phyloP scores from a whole-genome alignment of 495 filamentous ascomycete species.

The Cladorrhinum samala region DNA sequence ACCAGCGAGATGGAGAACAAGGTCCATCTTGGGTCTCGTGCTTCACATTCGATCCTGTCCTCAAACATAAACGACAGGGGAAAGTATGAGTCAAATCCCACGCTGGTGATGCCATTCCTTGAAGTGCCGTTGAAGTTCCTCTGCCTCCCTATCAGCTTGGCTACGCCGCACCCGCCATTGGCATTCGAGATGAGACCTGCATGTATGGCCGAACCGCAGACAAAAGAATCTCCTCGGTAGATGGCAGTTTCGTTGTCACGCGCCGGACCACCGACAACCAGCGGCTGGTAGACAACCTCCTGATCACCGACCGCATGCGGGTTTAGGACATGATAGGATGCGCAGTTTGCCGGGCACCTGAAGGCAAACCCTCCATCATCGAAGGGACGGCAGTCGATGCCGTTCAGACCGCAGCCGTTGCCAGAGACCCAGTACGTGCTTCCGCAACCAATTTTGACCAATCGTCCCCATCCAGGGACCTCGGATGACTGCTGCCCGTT shows the following conservation, averaged over 20 bases:
- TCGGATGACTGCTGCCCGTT: conserved; percentile 56
- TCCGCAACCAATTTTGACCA: conserved; percentile 62
- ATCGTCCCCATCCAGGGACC: conserved; percentile 62
- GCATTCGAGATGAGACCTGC: conserved; percentile 61
- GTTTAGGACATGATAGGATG: conserved; percentile 57
- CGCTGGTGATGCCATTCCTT: conserved; percentile 15
- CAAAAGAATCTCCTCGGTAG: conserved; percentile 78
- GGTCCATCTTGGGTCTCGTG: conserved; percentile 22
- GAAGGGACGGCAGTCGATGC: conserved; percentile 77
- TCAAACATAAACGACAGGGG: conserved; percentile 68
- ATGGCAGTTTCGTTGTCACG: conserved; percentile 38
- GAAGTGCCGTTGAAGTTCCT: conserved; percentile 10
- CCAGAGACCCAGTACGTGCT: conserved; percentile 57
- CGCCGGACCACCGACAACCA: conserved; percentile 68
- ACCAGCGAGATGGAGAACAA: conserved; percentile 64
- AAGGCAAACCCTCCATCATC: conserved; percentile 62
- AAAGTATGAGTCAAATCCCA: conserved; percentile 22
- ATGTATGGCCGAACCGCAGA: conserved; percentile 77
- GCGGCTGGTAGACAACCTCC: conserved; percentile 59
- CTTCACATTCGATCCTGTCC: conserved; percentile 41
- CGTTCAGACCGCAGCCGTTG: conserved; percentile 73
- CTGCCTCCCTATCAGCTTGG: conserved; percentile 10
- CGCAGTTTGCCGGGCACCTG: conserved; percentile 73
- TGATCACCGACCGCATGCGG: conserved; percentile 69
- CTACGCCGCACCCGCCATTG: conserved; percentile 60